Conservation (phyloP, 192 early-diverging fungal genomes). For the Entrophospora sp. region DNA sequence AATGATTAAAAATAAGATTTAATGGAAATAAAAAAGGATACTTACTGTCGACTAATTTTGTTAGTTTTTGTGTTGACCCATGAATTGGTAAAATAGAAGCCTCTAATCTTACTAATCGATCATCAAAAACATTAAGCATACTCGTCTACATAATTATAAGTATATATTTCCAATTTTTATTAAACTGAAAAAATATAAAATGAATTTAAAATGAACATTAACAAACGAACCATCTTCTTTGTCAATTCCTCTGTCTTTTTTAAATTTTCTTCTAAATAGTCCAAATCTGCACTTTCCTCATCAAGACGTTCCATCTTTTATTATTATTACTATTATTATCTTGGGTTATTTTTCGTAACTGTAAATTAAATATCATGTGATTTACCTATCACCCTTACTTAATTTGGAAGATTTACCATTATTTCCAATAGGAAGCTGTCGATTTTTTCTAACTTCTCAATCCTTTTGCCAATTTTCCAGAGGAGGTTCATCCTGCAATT, state of each 20-base stretch:
- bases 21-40: no score
- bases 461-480: no score
- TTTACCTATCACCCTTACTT: no score
- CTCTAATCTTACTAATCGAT: conserved; percentile 60
- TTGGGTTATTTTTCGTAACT: no score
- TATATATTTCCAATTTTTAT: neutral
- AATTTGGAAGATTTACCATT: no score
- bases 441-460: no score
- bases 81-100: conserved; percentile 76
- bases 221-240: conserved; percentile 37
- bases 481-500: no score
- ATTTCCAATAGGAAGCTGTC: no score
- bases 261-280: conserved; percentile 43
- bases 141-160: conserved; percentile 34
- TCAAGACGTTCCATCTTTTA: conserved; percentile 20
- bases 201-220: neutral
- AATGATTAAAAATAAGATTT: neutral
- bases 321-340: no score
- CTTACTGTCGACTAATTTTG: conserved; percentile 66
- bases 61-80: conserved; percentile 62
- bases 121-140: conserved; percentile 71
- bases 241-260: conserved; percentile 38
- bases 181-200: neutral
- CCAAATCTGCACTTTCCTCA: conserved; percentile 43
- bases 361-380: no score